phyloP scores from a whole-genome alignment of 768 basidiomycete genomes.

The Kwoniella shandongensis region DNA sequence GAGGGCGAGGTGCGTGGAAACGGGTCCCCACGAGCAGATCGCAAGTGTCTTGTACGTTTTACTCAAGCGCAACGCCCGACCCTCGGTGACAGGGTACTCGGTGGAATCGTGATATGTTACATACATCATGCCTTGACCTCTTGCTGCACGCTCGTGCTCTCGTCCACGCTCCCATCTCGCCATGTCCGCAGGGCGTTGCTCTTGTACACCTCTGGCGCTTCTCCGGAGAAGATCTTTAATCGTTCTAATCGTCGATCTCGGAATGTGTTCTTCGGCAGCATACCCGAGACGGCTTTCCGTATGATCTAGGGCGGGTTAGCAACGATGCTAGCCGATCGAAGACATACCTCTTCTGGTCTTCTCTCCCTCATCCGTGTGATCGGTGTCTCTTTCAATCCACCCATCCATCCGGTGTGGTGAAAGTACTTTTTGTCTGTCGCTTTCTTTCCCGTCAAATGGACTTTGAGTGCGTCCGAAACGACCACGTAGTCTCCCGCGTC shows the following conservation, averaged over 20 bases:
- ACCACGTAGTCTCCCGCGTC: constrained; percentile 98
- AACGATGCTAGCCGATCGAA: constrained; percentile 46
- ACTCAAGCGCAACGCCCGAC: too few species aligned
- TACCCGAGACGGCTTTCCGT: constrained; percentile 90
- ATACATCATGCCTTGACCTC: background rate
- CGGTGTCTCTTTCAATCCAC: constrained; percentile 86
- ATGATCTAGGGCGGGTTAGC: constrained; percentile 67
- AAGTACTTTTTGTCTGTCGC: constrained; percentile 80
- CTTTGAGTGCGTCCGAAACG: constrained; percentile 80
- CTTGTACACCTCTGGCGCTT: constrained; percentile 28
- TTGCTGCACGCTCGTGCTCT: constrained; percentile 1
- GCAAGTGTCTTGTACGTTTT: too few species aligned
- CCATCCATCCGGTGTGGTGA: constrained; percentile 88
- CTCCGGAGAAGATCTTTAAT: constrained; percentile 79
- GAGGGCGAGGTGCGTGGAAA: too few species aligned
- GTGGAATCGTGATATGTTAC: too few species aligned
- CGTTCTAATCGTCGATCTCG: constrained; percentile 83
- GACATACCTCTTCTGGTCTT: constrained; percentile 92
- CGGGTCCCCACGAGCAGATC: too few species aligned
- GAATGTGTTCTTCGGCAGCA: constrained; percentile 97
- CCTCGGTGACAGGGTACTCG: too few species aligned
- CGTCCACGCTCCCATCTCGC: constrained; percentile 20
- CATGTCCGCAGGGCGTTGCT: constrained; percentile 36
- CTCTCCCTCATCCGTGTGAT: constrained; percentile 79
- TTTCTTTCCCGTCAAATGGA: constrained; percentile 88